These are phyloP conservation scores for Nepenthes gracilis DNA, from an alignment of 148 eudicot species.

Conservation along the genomic window DNA sequence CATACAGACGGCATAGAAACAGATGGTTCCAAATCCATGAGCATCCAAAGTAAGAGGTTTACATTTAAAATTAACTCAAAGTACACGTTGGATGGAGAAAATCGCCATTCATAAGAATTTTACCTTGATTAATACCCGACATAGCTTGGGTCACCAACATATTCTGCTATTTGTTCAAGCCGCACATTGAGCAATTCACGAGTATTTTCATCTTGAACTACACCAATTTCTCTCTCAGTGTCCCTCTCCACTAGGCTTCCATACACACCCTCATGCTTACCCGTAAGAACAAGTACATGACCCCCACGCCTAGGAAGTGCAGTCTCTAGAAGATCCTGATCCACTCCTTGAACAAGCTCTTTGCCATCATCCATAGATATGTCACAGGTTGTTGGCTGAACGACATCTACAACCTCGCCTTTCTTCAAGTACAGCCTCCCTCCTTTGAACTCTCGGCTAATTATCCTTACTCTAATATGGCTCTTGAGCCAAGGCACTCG, in stretches of 20 bases:
- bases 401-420: conserved; percentile 76
- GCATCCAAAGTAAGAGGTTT: too few species aligned
- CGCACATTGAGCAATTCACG: conserved; percentile 52
- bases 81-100: too few species aligned
- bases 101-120: not conserved
- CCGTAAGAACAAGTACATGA: conserved; percentile 56
- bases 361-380: conserved; percentile 68
- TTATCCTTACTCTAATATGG: conserved; percentile 71
- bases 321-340: conserved; percentile 68
- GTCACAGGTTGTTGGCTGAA: conserved; percentile 76
- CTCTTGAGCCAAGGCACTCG: conserved; percentile 58
- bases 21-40: too few species aligned
- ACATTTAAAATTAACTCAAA: too few species aligned
- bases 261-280: conserved; percentile 73
- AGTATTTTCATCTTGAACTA: conserved; percentile 75
- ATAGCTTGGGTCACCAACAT: conserved; percentile 63
- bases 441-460: conserved; percentile 60
- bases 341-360: conserved; percentile 78
- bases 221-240: conserved; percentile 48
- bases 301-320: conserved; percentile 82
- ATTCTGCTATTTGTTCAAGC: conserved; percentile 87
- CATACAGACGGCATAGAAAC: too few species aligned
- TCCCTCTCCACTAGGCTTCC: conserved; percentile 73
- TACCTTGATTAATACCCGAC: conserved; percentile 51
- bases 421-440: conserved; percentile 72